Evolutionary conservation across 768 basidiomycete species (phyloP), one percentile per base, ranked within the genome.

Genomic region (Rhodotorula diobovata): DNA sequence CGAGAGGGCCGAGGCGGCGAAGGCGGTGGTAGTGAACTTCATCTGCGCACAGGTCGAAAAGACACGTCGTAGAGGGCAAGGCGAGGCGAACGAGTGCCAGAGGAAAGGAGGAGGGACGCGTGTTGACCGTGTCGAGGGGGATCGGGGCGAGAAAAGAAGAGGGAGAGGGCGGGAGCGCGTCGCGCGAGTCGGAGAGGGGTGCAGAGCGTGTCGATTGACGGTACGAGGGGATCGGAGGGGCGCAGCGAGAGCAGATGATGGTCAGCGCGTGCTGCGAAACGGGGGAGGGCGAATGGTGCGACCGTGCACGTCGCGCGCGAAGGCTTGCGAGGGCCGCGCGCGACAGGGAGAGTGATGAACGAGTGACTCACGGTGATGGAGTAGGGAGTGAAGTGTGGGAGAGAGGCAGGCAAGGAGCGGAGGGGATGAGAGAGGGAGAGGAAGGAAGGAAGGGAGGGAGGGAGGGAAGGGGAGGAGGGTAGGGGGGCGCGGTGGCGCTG

Each of bases 1-100:
- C 41, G 59, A 56, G 39, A 67, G 37, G 50, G 69, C 69, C 18
- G 59, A 61, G 64, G 61, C 60, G 60, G 62, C 62, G 66, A 41
- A 32, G 30, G 66, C 56, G 55, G 51, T 35, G 39, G 37, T 37
- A 21, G 57, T 20, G 50, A 61, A 32, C 59, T 43, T 39, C 54
- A 55, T 53, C 48, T 66, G 55, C 18, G 41, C 41, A 18, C 21
- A 45, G 43, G 59, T 61, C 8, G 58, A 18, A n/a, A 21, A 1
- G 34, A 55, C 21, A 15, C 57, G 57, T 58, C 18, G 32, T 39
- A 16, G 34, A 16, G 21, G 12, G 21, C 15, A n/a, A n/a, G n/a
- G n/a, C n/a, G n/a, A n/a, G n/a, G n/a, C n/a, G 67, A 39, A 23
- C 25, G 23, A 1, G 58, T 15, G 41, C 41, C n/a, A 43, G 58